Conservation (phyloP, 371 early-diverging fungal species). For the Fennellomyces sp. region DNA sequence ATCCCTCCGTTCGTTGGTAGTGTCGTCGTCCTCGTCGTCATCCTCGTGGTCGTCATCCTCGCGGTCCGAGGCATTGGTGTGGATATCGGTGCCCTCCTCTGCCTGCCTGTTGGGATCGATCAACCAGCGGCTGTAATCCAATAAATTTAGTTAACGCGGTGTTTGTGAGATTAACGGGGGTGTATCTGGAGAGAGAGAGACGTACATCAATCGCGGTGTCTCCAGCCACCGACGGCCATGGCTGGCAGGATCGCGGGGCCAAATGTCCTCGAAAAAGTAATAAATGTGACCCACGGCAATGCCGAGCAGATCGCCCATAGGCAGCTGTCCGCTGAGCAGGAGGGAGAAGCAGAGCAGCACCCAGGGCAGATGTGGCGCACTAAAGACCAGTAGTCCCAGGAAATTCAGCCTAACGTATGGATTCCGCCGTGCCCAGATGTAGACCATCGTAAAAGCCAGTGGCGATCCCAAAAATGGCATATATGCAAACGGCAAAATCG, state of each 20-base stretch:
- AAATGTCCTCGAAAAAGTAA: conserved; percentile 94
- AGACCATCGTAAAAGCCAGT: conserved; percentile 87
- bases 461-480: conserved; percentile 87
- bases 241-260: conserved; percentile 76
- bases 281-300: conserved; percentile 92
- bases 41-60: neutral
- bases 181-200: neutral
- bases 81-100: conserved; percentile 1
- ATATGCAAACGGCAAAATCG: conserved; percentile 67
- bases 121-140: conserved; percentile 15
- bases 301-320: conserved; percentile 82
- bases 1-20: neutral
- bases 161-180: no score
- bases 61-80: neutral
- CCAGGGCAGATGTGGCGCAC: conserved; percentile 95
- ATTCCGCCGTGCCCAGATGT: conserved; percentile 95
- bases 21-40: neutral
- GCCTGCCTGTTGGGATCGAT: conserved; percentile 15
- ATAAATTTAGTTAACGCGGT: neutral
- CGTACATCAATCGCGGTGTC: conserved; percentile 70
- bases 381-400: conserved; percentile 85
- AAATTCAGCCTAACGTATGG: conserved; percentile 85
- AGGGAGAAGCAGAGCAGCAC: conserved; percentile 85
- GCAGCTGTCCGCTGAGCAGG: conserved; percentile 71
- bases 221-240: conserved; percentile 61